Conservation (phyloP, 495 filamentous ascomycete species). For the Penicillium manginii region DNA sequence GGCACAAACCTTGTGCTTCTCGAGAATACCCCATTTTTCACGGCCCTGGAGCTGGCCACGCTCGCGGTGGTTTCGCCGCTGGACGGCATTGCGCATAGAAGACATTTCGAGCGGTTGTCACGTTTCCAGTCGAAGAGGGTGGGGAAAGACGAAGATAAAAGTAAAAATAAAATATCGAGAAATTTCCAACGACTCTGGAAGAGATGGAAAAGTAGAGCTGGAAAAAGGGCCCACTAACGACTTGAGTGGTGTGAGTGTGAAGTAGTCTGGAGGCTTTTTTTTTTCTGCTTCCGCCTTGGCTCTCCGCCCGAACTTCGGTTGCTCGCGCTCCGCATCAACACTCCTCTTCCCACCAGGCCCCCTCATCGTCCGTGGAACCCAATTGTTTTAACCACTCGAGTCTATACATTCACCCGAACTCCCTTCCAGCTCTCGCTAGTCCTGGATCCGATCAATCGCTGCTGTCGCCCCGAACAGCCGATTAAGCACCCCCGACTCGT, state of each 20-base stretch:
- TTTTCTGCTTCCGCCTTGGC: constrained; percentile 29
- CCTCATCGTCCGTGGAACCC: background rate
- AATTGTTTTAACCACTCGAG: constrained; percentile 3
- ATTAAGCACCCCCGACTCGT: constrained; percentile 7
- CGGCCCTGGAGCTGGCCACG: constrained; percentile 84
- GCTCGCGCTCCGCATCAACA: constrained; percentile 36
- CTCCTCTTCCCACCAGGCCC: constrained; percentile 13
- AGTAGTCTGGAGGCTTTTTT: constrained; percentile 29
- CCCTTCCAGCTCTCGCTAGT: background rate
- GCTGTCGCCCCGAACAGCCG: background rate
- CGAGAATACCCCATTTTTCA: constrained; percentile 79
- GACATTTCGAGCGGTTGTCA: constrained; percentile 60
- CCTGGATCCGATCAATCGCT: background rate
- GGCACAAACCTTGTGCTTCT: constrained; percentile 76
- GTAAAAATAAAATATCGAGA: constrained; percentile 6
- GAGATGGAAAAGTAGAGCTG: background rate
- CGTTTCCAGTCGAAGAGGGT: background rate
- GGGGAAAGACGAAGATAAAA: constrained; percentile 8
- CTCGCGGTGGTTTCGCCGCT: constrained; percentile 79
- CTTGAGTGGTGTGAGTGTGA: constrained; percentile 14
- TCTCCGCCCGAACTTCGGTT: constrained; percentile 34
- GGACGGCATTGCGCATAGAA: constrained; percentile 79
- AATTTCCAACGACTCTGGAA: background rate
- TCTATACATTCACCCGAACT: background rate
- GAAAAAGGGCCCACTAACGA: constrained; percentile 8